These are phyloP conservation scores for Penicillium manginii DNA, from an alignment of 495 filamentous ascomycete genomes.

Conservation along the genomic window DNA sequence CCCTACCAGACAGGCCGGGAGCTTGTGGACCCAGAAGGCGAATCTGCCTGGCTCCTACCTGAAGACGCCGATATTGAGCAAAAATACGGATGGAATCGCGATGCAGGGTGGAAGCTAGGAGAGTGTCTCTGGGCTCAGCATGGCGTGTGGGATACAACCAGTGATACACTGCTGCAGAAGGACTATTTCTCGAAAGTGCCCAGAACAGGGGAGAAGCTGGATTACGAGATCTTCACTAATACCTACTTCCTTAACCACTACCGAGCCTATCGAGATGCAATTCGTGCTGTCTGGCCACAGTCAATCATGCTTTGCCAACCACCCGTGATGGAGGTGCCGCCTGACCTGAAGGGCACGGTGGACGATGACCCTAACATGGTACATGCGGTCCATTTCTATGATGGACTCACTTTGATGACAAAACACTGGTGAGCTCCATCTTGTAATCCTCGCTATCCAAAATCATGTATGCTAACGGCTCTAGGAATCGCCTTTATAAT, in stretches of 20 bases:
- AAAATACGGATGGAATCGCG: slow-evolving; percentile 87
- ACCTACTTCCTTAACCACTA: slow-evolving; percentile 88
- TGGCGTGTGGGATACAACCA: slow-evolving; percentile 87
- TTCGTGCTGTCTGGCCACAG: slow-evolving; percentile 74
- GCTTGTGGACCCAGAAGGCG: slow-evolving; percentile 86
- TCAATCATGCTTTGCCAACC: slow-evolving; percentile 91
- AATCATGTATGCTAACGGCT: slow-evolving; percentile 11
- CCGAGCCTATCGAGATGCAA: slow-evolving; percentile 70
- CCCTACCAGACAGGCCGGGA: slow-evolving; percentile 84
- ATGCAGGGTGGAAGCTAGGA: slow-evolving; percentile 86
- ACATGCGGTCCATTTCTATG: slow-evolving; percentile 94
- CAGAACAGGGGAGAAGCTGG: slow-evolving; percentile 65
- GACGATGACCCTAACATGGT: slow-evolving; percentile 91
- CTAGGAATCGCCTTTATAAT: slow-evolving; percentile 89
- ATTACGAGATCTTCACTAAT: slow-evolving; percentile 86
- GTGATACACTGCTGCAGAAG: slow-evolving; percentile 76
- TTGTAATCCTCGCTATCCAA: background rate
- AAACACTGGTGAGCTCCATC: slow-evolving; percentile 77
- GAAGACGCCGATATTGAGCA: slow-evolving; percentile 73
- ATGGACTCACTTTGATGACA: slow-evolving; percentile 93
- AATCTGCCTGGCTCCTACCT: slow-evolving; percentile 83
- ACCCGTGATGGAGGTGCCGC: slow-evolving; percentile 89
- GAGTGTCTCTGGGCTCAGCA: slow-evolving; percentile 97
- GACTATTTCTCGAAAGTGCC: slow-evolving; percentile 87
- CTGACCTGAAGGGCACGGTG: slow-evolving; percentile 79